phyloP scores from a whole-genome alignment of 768 basidiomycete genomes.

The Suillus subalutaceus region DNA sequence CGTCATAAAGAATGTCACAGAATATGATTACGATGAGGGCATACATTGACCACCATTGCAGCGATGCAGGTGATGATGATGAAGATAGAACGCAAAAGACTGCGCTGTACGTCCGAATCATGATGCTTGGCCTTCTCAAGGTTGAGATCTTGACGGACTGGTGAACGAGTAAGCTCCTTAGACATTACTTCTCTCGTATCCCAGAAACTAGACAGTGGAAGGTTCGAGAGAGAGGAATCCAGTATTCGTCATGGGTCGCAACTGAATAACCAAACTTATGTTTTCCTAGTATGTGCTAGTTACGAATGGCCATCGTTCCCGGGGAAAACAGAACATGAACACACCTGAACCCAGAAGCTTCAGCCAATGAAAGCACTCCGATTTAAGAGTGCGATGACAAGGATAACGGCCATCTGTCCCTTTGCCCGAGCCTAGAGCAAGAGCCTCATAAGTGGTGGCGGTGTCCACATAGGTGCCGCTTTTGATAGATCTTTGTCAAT shows the following conservation, averaged over 20 bases:
- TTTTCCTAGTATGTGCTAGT: too few species aligned
- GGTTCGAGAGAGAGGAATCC: background rate
- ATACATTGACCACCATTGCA: constrained; percentile 40
- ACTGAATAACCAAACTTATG: too few species aligned
- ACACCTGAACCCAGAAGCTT: constrained; percentile 53
- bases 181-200: background rate
- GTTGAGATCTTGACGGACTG: background rate
- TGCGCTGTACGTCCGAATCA: constrained; percentile 14
- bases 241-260: constrained; percentile 20
- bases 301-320: constrained; percentile 12
- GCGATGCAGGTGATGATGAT: constrained; percentile 42
- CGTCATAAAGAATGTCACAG: background rate
- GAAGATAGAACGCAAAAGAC: constrained; percentile 29
- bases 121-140: constrained; percentile 12
- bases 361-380: constrained; percentile 62
- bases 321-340: constrained; percentile 25
- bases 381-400: constrained; percentile 61
- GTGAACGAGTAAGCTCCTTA: constrained; percentile 13
- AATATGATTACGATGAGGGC: constrained; percentile 11
- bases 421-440: constrained; percentile 12
- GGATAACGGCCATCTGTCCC: constrained; percentile 41
- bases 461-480: constrained; percentile 35
- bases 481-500: constrained; percentile 15
- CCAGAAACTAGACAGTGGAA: background rate
- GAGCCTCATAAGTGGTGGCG: constrained; percentile 68